Percentiles rank a stretch among this genome's conserved stretches.
Evolutionary conservation across 2,329 filamentous ascomycete species (phyloP).

Genomic region (Venturia pyrina): DNA sequence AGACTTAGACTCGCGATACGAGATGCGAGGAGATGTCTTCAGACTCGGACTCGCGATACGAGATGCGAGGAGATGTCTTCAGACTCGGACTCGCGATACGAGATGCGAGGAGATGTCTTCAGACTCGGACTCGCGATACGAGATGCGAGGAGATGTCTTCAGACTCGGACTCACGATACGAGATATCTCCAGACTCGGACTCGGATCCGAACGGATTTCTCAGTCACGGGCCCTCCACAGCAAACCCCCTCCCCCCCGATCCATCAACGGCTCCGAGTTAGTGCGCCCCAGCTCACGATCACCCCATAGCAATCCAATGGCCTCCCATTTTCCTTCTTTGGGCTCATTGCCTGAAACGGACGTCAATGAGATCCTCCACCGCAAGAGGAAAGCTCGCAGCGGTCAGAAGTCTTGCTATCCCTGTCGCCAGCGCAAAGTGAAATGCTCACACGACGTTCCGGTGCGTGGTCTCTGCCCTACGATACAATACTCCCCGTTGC

Average conservation of each 20-base stretch:
- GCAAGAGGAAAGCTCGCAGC: constrained; percentile 6
- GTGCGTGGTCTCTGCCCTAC: not conserved
- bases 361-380: constrained; percentile 10
- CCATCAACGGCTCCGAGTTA: not conserved
- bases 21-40: too few relatives aligned
- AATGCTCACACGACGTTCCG: constrained; percentile 37
- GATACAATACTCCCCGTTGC: too few relatives aligned
- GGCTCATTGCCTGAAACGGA: constrained; percentile 6
- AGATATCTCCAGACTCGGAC: too few relatives aligned
- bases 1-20: too few relatives aligned
- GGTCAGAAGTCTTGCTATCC: constrained; percentile 42
- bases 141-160: too few relatives aligned
- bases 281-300: not conserved
- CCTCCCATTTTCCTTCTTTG: not conserved
- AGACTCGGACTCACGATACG: too few relatives aligned
- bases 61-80: too few relatives aligned
- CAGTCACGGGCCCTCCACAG: not conserved
- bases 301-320: not conserved
- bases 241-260: not conserved
- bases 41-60: too few relatives aligned
- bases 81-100: too few relatives aligned
- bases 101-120: too few relatives aligned
- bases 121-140: too few relatives aligned
- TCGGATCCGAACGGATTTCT: too few relatives aligned
- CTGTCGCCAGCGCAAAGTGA: constrained; percentile 33